Evolutionary conservation across 768 basidiomycete species (phyloP).

Genomic region (Hypholoma fasciculare): DNA sequence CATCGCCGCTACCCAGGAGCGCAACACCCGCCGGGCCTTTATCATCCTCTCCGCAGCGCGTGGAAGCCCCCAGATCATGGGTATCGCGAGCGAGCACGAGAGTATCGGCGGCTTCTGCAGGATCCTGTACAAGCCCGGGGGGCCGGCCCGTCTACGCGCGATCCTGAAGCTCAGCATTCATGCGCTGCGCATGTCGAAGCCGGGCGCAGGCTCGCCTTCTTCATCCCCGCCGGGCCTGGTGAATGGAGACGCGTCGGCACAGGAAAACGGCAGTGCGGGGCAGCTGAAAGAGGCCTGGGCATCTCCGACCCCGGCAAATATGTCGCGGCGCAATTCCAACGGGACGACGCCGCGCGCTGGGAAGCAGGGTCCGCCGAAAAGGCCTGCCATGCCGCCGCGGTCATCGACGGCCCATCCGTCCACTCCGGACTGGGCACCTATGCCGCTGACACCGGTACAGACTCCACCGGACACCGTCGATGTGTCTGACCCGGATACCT

Average conservation of each 20-base stretch:
- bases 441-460: slow-evolving; percentile 27
- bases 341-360: background rate
- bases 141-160: slow-evolving; percentile 70
- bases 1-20: slow-evolving; percentile 52
- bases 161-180: slow-evolving; percentile 66
- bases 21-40: slow-evolving; percentile 64
- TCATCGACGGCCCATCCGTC: slow-evolving; percentile 48
- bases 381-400: slow-evolving; percentile 43
- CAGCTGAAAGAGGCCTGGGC: background rate
- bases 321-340: slow-evolving; percentile 38
- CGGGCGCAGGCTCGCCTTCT: slow-evolving; percentile 17
- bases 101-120: slow-evolving; percentile 84
- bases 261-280: too few species aligned
- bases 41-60: slow-evolving; percentile 74
- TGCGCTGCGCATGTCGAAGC: slow-evolving; percentile 49
- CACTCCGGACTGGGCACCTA: slow-evolving; percentile 5
- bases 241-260: too few species aligned
- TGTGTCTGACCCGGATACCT: slow-evolving; percentile 25
- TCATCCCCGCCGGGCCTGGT: background rate
- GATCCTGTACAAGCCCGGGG: slow-evolving; percentile 87
- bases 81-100: slow-evolving; percentile 70
- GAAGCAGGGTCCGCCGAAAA: background rate
- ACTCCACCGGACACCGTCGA: slow-evolving; percentile 31
- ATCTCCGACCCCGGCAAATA: background rate
- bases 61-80: slow-evolving; percentile 62